These are phyloP conservation scores for Candida easanensis DNA, from an alignment of 805 yeast species.

Conservation along the genomic window DNA sequence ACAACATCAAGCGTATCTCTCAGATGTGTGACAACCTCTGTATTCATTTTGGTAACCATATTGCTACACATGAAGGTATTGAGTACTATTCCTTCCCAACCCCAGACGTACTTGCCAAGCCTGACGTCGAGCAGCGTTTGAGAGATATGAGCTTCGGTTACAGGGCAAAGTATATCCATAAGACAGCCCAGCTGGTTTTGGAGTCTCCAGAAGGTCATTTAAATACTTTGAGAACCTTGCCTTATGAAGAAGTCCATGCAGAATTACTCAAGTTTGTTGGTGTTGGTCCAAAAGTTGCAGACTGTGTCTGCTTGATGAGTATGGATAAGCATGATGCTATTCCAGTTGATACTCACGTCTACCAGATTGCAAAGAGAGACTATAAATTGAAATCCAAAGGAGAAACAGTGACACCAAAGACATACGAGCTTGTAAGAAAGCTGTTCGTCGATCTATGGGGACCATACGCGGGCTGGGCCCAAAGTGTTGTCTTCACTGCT, in stretches of 20 bases:
- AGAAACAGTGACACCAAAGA: constrained; percentile 29
- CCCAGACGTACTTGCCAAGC: constrained; percentile 47
- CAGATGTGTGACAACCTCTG: constrained; percentile 87
- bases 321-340: constrained; percentile 82
- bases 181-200: constrained; percentile 56
- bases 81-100: constrained; percentile 73
- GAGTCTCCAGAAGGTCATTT: constrained; percentile 33
- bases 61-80: constrained; percentile 52
- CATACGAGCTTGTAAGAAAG: constrained; percentile 45
- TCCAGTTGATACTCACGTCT: constrained; percentile 95
- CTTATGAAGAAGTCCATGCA: constrained; percentile 53
- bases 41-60: constrained; percentile 59
- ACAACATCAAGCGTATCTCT: constrained; percentile 89
- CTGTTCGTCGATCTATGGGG: constrained; percentile 78
- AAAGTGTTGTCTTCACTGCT: constrained; percentile 86
- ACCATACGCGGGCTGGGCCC: constrained; percentile 97
- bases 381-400: constrained; percentile 50
- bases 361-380: constrained; percentile 82
- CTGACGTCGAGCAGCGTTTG: constrained; percentile 41
- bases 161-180: constrained; percentile 81
- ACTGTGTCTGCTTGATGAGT: constrained; percentile 91
- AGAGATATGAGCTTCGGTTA: constrained; percentile 73
- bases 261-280: constrained; percentile 70
- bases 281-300: constrained; percentile 98
- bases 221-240: constrained; percentile 40